These are phyloP conservation scores for Isabelozyma pseudorhagii DNA, from an alignment of 805 yeast species.

Conservation along the genomic window DNA sequence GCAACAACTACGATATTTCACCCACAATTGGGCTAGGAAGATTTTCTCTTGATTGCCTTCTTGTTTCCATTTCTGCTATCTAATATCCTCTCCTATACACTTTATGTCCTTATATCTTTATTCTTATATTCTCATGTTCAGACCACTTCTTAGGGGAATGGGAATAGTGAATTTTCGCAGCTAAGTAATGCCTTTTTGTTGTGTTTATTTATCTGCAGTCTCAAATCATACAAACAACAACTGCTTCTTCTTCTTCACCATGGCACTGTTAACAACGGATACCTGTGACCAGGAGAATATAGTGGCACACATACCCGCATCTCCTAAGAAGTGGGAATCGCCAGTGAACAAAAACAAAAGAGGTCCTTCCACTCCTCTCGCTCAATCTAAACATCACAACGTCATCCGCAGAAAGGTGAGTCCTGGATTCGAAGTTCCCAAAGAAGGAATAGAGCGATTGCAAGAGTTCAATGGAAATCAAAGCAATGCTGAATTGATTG, in stretches of 20 bases:
- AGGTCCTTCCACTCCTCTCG: slow-evolving; percentile 35
- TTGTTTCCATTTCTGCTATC: too few relatives aligned
- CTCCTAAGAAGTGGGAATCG: slow-evolving; percentile 1
- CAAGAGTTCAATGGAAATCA: slow-evolving; percentile 1
- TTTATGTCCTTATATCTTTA: too few relatives aligned
- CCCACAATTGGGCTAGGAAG: too few relatives aligned
- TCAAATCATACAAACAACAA: background rate
- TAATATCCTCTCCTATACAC: too few relatives aligned
- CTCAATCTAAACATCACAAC: slow-evolving; percentile 22
- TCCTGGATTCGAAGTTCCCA: slow-evolving; percentile 4
- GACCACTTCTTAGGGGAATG: too few relatives aligned
- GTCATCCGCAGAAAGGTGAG: slow-evolving; percentile 14
- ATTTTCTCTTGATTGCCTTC: too few relatives aligned
- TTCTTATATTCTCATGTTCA: too few relatives aligned
- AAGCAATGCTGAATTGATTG: slow-evolving; percentile 13
- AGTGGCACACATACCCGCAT: background rate
- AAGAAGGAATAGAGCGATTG: background rate
- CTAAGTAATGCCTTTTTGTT: background rate
- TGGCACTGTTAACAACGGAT: background rate
- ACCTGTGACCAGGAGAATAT: background rate
- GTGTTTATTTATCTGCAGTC: background rate
- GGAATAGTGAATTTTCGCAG: too few relatives aligned
- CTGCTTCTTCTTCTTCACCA: background rate
- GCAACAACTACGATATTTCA: too few relatives aligned
- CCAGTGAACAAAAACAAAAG: slow-evolving; percentile 15